Evolutionary conservation across 2,329 filamentous ascomycete genomes (phyloP), one percentile per base, ranked within the genome.

Genomic region (Dryadomyces quercivorus): DNA sequence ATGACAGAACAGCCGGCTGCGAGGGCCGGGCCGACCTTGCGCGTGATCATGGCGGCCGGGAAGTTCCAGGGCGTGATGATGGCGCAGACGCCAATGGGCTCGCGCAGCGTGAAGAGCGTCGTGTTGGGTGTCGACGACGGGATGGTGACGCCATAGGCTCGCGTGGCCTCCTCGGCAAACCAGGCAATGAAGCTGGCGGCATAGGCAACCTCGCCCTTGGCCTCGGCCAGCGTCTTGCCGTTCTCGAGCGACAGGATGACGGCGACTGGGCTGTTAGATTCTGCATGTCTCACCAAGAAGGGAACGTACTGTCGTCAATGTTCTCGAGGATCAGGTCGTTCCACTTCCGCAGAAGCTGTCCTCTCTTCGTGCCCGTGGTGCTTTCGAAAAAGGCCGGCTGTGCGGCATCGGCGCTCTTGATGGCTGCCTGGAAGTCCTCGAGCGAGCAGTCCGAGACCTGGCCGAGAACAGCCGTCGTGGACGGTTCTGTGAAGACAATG

Each of bases 1-100:
- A 88, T 82, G 12, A 86, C 78, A 1, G 84, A 84, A 66, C 84
- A 87, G 48, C 84, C 84, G 20, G 84, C 84, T 13, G 84, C 85
- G 31, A 88, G 70, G 1, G 77, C 78, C 0, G 79, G 66, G 0
- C 63, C 71, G 16, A 69, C 63, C 55, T 74, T 73, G 31, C 71
- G 62, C 5, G 69, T 69, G 53, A 75, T 70, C 75, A 78, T 77
- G 16, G 72, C 73, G 7, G 70, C 67, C 13, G 75, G 74, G 60
- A 84, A 85, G 67, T 85, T 83, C 80, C 78, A 77, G 26, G 83
- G 84, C 13, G 81, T 84, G 59, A 86, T 83, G 44, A 86, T 67
- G 43, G 80, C 83, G 60, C 77, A 81, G 2, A 86, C 82, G 55
- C 84, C 83, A 9, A 86, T 76, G 0, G 84, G 82, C 66, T 87